Percentiles rank a stretch among this genome's conserved stretches.
These are phyloP conservation scores for Austroboletus novae-zelandiae DNA, from an alignment of 1,284 basidiomycete genomes.

Conservation along the genomic window DNA sequence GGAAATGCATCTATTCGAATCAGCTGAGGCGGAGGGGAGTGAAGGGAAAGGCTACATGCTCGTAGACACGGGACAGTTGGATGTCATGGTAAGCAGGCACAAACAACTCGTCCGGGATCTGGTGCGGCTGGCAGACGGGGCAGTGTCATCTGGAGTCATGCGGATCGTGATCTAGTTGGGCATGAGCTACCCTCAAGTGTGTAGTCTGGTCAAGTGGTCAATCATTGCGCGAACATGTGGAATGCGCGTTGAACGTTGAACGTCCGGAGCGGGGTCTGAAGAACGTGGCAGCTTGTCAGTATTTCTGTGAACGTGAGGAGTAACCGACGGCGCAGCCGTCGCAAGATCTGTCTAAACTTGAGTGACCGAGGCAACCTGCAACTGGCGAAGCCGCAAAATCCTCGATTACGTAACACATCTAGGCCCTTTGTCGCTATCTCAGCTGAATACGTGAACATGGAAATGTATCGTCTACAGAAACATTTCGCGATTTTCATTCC, in stretches of 20 bases:
- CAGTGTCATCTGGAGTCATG: slow-evolving; percentile 21
- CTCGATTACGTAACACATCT: neutral
- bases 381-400: neutral
- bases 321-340: slow-evolving; percentile 14
- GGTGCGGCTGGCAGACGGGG: slow-evolving; percentile 11
- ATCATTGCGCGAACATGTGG: slow-evolving; percentile 34
- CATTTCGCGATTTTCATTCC: neutral
- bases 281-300: slow-evolving; percentile 18
- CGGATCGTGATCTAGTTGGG: slow-evolving; percentile 21
- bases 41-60: slow-evolving; percentile 5
- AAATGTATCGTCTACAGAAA: neutral
- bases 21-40: neutral
- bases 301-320: slow-evolving; percentile 13
- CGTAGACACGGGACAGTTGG: neutral
- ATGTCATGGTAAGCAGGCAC: slow-evolving; percentile 4
- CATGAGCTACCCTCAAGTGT: slow-evolving; percentile 27
- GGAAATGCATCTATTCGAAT: slow-evolving; percentile 3
- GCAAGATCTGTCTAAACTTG: slow-evolving; percentile 3
- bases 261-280: slow-evolving; percentile 27
- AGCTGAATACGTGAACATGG: neutral
- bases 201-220: slow-evolving; percentile 26
- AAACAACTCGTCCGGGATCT: slow-evolving; percentile 10
- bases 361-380: slow-evolving; percentile 2
- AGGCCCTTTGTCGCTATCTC: neutral
- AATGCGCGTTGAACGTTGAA: slow-evolving; percentile 32